A percentile compares a stretch with the other conserved stretches of the same genome.
Conservation (phyloP, 2,329 filamentous ascomycete species). For the Aspergillus sp. region DNA sequence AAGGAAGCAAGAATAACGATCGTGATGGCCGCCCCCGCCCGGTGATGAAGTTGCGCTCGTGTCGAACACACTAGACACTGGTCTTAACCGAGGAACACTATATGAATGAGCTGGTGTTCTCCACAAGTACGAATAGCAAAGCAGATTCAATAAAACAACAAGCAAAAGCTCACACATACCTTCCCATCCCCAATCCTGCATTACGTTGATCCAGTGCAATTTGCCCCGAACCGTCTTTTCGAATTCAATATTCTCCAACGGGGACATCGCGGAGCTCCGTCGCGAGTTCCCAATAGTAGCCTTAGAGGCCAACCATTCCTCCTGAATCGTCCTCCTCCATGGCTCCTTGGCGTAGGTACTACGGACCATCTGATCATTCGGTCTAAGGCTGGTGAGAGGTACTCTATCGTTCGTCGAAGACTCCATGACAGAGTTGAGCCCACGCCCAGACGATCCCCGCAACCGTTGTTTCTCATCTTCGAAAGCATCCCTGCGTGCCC, state of each 20-base stretch:
- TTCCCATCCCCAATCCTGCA: conserved; percentile 74
- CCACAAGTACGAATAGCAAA: not conserved
- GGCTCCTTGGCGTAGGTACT: conserved; percentile 26
- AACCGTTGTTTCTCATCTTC: conserved; percentile 44
- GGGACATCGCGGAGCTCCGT: conserved; percentile 33
- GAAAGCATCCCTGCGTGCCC: conserved; percentile 62
- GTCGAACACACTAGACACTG: not conserved
- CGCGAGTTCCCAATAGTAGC: conserved; percentile 22
- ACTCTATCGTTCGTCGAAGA: conserved; percentile 23
- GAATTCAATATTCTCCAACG: conserved; percentile 52
- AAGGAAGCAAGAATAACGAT: not conserved
- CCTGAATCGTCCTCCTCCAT: conserved; percentile 21
- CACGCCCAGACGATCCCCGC: conserved; percentile 26
- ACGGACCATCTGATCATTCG: not conserved
- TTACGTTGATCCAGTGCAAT: conserved; percentile 70
- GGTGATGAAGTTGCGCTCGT: not conserved
- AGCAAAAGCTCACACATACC: conserved; percentile 49
- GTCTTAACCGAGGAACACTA: conserved; percentile 44
- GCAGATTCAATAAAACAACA: conserved; percentile 10
- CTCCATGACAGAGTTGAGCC: conserved; percentile 17
- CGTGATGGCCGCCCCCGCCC: not conserved
- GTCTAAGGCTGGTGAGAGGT: conserved; percentile 10
- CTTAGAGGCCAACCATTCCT: conserved; percentile 14
- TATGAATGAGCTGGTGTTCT: conserved; percentile 12
- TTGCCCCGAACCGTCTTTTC: conserved; percentile 66